phyloP scores from a whole-genome alignment of 495 filamentous ascomycete genomes.

The Halenospora varia region DNA sequence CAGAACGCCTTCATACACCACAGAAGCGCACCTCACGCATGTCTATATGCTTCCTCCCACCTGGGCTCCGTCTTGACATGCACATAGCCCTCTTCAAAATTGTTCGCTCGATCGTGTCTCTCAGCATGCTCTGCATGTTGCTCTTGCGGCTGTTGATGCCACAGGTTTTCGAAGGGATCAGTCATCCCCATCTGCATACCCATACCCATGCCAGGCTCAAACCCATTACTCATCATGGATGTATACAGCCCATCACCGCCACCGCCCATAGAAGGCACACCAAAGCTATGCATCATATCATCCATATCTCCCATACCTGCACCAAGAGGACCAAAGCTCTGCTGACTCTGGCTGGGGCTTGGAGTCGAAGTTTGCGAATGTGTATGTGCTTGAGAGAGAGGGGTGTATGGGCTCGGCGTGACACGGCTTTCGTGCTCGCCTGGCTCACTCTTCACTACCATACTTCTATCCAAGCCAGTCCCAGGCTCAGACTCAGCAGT shows the following conservation, averaged over 20 bases:
- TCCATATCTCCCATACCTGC: not conserved
- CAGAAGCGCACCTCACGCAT: no score
- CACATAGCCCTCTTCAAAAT: constrained; percentile 1
- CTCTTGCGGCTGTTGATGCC: not conserved
- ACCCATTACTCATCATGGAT: not conserved
- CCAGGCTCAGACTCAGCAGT: not conserved
- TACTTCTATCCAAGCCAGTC: not conserved
- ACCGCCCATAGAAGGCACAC: not conserved
- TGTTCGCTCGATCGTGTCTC: not conserved
- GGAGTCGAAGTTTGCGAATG: not conserved
- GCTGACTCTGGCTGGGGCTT: not conserved
- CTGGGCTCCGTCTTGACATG: constrained; percentile 22
- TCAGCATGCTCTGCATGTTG: not conserved
- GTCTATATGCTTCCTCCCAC: constrained; percentile 20
- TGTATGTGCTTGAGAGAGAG: not conserved
- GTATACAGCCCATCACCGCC: not conserved
- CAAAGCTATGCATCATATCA: not conserved
- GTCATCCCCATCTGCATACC: constrained; percentile 6
- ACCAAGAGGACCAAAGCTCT: not conserved
- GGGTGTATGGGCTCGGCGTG: not conserved
- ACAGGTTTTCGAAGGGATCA: not conserved
- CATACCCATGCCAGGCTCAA: not conserved
- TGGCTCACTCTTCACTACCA: not conserved
- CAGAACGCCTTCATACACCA: no score
- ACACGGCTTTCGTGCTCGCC: not conserved